Evolutionary conservation across 2,329 filamentous ascomycete species (phyloP).

Genomic region (Plenodomus lindquistii): DNA sequence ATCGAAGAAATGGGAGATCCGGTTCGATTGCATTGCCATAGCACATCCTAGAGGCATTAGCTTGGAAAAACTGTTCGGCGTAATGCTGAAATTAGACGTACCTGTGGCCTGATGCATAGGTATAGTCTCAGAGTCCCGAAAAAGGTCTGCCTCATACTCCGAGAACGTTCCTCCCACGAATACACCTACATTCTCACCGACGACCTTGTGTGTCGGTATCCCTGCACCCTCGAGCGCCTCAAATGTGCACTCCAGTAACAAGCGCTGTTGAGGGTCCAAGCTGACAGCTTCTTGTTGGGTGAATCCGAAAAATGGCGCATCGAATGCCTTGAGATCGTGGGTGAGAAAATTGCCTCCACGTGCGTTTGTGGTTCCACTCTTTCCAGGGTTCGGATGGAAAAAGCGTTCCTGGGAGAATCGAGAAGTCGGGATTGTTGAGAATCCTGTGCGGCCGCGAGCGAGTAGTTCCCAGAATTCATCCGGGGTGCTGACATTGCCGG

Average conservation of each 20-base stretch:
- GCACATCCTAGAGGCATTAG: slow-evolving; percentile 7
- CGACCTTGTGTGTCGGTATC: slow-evolving; percentile 27
- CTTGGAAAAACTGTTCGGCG: neutral
- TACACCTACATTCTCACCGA: slow-evolving; percentile 32
- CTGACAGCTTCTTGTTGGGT: slow-evolving; percentile 28
- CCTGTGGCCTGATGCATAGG: slow-evolving; percentile 34
- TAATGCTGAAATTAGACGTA: slow-evolving; percentile 3
- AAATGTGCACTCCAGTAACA: slow-evolving; percentile 38
- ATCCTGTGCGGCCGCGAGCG: slow-evolving; percentile 15
- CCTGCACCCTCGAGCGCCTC: slow-evolving; percentile 49
- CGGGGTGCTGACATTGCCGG: slow-evolving; percentile 26
- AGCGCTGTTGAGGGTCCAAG: slow-evolving; percentile 40
- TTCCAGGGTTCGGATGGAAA: slow-evolving; percentile 42
- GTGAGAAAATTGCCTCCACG: slow-evolving; percentile 26
- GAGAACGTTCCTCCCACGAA: slow-evolving; percentile 29
- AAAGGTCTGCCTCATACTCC: slow-evolving; percentile 31
- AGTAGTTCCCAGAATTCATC: slow-evolving; percentile 36
- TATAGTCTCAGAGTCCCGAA: slow-evolving; percentile 24
- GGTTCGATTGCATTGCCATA: slow-evolving; percentile 36
- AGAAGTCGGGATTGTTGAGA: slow-evolving; percentile 41
- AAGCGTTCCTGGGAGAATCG: slow-evolving; percentile 45
- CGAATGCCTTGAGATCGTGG: slow-evolving; percentile 26
- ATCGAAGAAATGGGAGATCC: slow-evolving; percentile 38
- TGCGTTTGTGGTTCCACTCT: slow-evolving; percentile 43
- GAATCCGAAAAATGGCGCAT: slow-evolving; percentile 38